A percentile compares a stretch with the other conserved stretches of the same genome.
These are phyloP conservation scores for Nakazawaea ernobii DNA, from an alignment of 805 yeast species.

Conservation along the genomic window DNA sequence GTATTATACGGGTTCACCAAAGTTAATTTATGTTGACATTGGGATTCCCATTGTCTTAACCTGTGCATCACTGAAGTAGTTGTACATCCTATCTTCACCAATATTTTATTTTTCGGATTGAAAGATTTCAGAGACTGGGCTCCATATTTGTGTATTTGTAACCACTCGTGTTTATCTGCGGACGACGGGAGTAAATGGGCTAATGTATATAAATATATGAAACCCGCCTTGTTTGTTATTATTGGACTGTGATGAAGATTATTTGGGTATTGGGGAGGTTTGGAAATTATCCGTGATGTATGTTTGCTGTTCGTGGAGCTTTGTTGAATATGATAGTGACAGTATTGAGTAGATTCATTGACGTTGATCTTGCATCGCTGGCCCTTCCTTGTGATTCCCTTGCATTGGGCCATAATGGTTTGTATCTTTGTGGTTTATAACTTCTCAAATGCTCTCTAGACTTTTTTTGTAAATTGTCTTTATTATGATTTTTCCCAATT, in stretches of 20 bases:
- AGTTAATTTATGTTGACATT: constrained; percentile 42
- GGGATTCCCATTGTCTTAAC: constrained; percentile 45
- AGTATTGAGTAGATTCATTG: constrained; percentile 20
- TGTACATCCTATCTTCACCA: constrained; percentile 52
- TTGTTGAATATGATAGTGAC: constrained; percentile 28
- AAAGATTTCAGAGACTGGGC: constrained; percentile 28
- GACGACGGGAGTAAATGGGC: constrained; percentile 26
- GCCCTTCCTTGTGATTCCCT: constrained; percentile 36
- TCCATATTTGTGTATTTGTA: constrained; percentile 31
- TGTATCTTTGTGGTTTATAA: neutral
- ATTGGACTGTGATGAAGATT: neutral
- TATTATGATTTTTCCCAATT: constrained; percentile 5
- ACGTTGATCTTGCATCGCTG: constrained; percentile 30
- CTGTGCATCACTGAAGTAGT: constrained; percentile 36
- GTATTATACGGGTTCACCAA: constrained; percentile 28
- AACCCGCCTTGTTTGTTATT: constrained; percentile 26
- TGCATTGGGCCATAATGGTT: constrained; percentile 25
- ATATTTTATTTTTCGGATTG: constrained; percentile 30
- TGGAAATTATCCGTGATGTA: neutral
- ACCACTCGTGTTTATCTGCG: constrained; percentile 28
- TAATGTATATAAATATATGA: constrained; percentile 46
- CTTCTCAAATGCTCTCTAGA: neutral
- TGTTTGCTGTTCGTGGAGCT: neutral
- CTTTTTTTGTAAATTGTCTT: neutral
- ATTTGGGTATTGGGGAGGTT: neutral